These are phyloP conservation scores for Tulasnella sp. DNA, from an alignment of 768 basidiomycete genomes.

Conservation along the genomic window DNA sequence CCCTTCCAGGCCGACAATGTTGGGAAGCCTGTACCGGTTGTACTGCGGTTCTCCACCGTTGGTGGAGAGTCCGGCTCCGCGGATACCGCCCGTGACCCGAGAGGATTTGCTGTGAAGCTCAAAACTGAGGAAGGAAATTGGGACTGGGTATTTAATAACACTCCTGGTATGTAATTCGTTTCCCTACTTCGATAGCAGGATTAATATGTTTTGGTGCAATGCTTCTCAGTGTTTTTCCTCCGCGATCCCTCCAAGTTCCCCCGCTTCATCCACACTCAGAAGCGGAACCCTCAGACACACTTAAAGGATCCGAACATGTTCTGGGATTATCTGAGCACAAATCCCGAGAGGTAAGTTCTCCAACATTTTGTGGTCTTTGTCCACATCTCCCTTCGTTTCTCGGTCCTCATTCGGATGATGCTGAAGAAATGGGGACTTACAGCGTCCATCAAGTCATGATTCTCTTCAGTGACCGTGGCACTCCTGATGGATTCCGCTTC, in stretches of 20 bases:
- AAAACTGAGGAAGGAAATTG: slow-evolving; percentile 33
- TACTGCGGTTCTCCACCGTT: slow-evolving; percentile 30
- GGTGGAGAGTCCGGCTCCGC: slow-evolving; percentile 34
- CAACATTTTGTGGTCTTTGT: neutral
- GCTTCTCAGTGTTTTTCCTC: slow-evolving; percentile 24
- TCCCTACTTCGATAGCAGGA: neutral
- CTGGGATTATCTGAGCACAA: slow-evolving; percentile 36
- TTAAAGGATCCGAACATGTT: slow-evolving; percentile 70
- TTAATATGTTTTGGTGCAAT: neutral
- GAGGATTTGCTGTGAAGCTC: slow-evolving; percentile 34
- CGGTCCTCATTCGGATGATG: no score
- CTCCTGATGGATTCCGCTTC: slow-evolving; percentile 46
- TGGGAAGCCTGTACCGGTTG: slow-evolving; percentile 26
- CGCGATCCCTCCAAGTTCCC: slow-evolving; percentile 34
- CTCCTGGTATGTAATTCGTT: slow-evolving; percentile 21
- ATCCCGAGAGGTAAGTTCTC: slow-evolving; percentile 28
- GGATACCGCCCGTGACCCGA: slow-evolving; percentile 33
- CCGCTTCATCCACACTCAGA: slow-evolving; percentile 36
- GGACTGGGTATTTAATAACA: slow-evolving; percentile 28
- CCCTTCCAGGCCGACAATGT: slow-evolving; percentile 27
- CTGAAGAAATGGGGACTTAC: no score
- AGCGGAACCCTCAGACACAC: slow-evolving; percentile 75
- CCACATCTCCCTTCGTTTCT: neutral
- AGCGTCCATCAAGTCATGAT: slow-evolving; percentile 28
- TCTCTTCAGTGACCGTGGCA: slow-evolving; percentile 35